phyloP scores from a whole-genome alignment of 1,139 yeast genomes.

The Chernovozyma aurita region DNA sequence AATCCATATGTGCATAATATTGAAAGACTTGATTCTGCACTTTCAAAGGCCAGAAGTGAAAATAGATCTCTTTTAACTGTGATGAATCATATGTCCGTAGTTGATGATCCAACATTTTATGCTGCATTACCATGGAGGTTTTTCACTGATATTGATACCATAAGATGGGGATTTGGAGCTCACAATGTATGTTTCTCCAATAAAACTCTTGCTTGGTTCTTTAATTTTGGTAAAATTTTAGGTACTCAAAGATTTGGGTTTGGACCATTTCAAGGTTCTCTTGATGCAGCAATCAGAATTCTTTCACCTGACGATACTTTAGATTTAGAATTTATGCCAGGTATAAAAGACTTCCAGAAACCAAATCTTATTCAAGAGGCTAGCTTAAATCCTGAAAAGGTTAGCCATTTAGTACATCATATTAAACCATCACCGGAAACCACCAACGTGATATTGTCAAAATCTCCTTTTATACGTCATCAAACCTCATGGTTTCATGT shows the following conservation, averaged over 20 bases:
- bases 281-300: slow-evolving; percentile 87
- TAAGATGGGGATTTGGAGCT: slow-evolving; percentile 95
- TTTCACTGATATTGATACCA: slow-evolving; percentile 57
- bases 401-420: slow-evolving; percentile 4
- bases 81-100: slow-evolving; percentile 95
- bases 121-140: slow-evolving; percentile 77
- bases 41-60: slow-evolving; percentile 57
- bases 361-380: slow-evolving; percentile 32
- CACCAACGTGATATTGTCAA: slow-evolving; percentile 31
- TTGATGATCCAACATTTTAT: slow-evolving; percentile 91
- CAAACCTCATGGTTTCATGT: slow-evolving; percentile 89
- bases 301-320: slow-evolving; percentile 74
- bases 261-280: slow-evolving; percentile 88
- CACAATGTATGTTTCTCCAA: slow-evolving; percentile 81
- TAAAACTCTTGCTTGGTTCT: slow-evolving; percentile 52
- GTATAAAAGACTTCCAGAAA: slow-evolving; percentile 23
- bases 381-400: slow-evolving; percentile 9
- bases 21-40: slow-evolving; percentile 60
- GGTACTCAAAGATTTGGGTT: slow-evolving; percentile 84
- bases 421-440: slow-evolving; percentile 28
- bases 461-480: slow-evolving; percentile 47
- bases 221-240: slow-evolving; percentile 82
- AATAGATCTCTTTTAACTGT: slow-evolving; percentile 75
- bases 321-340: slow-evolving; percentile 45
- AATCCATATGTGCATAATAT: slow-evolving; percentile 58